Percentiles rank a stretch among this genome's conserved stretches.
phyloP scores from a whole-genome alignment of 2,329 filamentous ascomycete genomes.

The Alternaria sp. region DNA sequence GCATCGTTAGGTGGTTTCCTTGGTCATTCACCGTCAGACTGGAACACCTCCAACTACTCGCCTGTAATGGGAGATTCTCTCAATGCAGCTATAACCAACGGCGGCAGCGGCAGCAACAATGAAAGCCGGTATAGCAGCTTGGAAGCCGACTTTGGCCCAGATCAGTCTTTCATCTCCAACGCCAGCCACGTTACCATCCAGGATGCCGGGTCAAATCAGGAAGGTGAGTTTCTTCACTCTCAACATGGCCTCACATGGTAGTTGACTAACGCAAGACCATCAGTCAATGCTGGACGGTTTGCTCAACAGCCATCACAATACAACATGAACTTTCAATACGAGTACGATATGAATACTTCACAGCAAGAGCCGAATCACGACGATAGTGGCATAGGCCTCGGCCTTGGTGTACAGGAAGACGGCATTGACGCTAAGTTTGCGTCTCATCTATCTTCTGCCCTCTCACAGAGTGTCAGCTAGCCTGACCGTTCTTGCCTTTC shows the following conservation, averaged over 20 bases:
- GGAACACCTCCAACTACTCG: conserved; percentile 38
- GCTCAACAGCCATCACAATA: conserved; percentile 41
- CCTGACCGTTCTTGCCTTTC: conserved; percentile 14
- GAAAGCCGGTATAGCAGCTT: conserved; percentile 52
- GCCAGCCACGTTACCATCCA: conserved; percentile 38
- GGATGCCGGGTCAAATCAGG: conserved; percentile 32
- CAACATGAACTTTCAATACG: conserved; percentile 48
- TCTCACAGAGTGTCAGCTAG: conserved; percentile 36
- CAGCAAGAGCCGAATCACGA: conserved; percentile 47
- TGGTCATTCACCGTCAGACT: conserved; percentile 55
- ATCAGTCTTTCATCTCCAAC: conserved; percentile 45
- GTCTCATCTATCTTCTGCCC: conserved; percentile 34
- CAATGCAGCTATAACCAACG: conserved; percentile 43
- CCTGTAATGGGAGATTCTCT: conserved; percentile 44
- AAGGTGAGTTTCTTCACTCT: conserved; percentile 41
- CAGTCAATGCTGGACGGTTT: conserved; percentile 48
- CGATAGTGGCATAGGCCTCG: conserved; percentile 49
- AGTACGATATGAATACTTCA: conserved; percentile 42
- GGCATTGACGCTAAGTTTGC: conserved; percentile 48
- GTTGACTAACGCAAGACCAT: conserved; percentile 49
- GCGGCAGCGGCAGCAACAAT: conserved; percentile 50
- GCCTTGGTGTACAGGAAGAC: conserved; percentile 47
- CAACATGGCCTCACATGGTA: conserved; percentile 23
- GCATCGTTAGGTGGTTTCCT: conserved; percentile 92
- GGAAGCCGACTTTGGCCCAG: conserved; percentile 49